phyloP scores from a whole-genome alignment of 768 basidiomycete genomes.

The Lyophyllum shimeji region DNA sequence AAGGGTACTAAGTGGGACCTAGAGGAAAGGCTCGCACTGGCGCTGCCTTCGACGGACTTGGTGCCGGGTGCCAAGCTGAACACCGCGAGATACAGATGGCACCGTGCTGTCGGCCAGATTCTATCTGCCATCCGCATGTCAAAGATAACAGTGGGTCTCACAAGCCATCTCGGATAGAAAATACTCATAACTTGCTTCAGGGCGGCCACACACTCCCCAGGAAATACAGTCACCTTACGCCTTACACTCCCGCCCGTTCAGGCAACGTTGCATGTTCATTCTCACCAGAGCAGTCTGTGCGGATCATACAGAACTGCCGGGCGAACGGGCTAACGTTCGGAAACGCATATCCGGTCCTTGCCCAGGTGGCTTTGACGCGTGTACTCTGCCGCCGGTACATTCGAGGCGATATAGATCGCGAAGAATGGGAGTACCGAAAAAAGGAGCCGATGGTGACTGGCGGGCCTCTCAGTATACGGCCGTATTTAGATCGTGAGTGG shows the following conservation, averaged over 20 bases:
- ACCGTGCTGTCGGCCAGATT: conserved; percentile 37
- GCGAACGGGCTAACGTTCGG: conserved; percentile 48
- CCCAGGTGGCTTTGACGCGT: conserved; percentile 52
- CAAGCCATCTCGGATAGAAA: background rate
- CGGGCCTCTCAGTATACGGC: conserved; percentile 52
- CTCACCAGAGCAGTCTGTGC: conserved; percentile 26
- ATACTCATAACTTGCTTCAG: conserved; percentile 26
- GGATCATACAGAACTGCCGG: conserved; percentile 40
- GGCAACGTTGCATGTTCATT: conserved; percentile 22
- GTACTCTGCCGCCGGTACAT: conserved; percentile 46
- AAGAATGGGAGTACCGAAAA: conserved; percentile 53
- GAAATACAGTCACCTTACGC: conserved; percentile 33
- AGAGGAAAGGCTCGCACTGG: conserved; percentile 40
- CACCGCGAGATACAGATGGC: conserved; percentile 43
- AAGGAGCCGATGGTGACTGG: conserved; percentile 46
- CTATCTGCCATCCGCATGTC: conserved; percentile 32
- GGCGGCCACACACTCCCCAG: conserved; percentile 60
- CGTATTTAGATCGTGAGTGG: conserved; percentile 49
- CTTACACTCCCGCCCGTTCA: conserved; percentile 35
- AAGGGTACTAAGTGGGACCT: conserved; percentile 22
- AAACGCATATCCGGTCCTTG: conserved; percentile 45
- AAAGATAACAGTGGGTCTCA: conserved; percentile 33
- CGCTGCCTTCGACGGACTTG: conserved; percentile 36
- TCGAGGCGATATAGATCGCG: conserved; percentile 44
- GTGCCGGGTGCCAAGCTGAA: conserved; percentile 31